These are phyloP conservation scores for Agroathelia rolfsii DNA, from an alignment of 1,284 basidiomycete genomes.

Conservation along the genomic window DNA sequence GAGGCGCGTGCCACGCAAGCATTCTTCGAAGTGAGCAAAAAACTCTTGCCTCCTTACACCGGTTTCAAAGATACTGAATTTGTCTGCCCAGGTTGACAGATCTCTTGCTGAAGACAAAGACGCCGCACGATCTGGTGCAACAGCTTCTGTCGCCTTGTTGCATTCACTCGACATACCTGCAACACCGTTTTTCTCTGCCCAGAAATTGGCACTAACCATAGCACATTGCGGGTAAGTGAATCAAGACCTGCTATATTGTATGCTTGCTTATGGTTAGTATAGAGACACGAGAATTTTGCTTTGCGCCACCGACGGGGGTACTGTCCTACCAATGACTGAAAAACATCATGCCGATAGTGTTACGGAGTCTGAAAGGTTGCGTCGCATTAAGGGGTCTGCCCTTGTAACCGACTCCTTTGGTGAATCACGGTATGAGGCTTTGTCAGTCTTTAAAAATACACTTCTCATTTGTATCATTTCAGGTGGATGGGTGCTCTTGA, in stretches of 20 bases:
- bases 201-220: slow-evolving; percentile 69
- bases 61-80: slow-evolving; percentile 4
- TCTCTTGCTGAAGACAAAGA: slow-evolving; percentile 50
- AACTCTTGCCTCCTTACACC: slow-evolving; percentile 3
- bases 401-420: slow-evolving; percentile 93
- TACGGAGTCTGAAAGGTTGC: slow-evolving; percentile 75
- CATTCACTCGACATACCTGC: slow-evolving; percentile 75
- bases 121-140: slow-evolving; percentile 72
- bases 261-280: slow-evolving; percentile 6
- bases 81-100: slow-evolving; percentile 42
- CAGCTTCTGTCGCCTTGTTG: slow-evolving; percentile 81
- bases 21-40: slow-evolving; percentile 68
- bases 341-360: slow-evolving; percentile 88
- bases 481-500: slow-evolving; percentile 95
- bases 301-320: slow-evolving; percentile 65
- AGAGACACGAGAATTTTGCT: slow-evolving; percentile 88
- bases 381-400: slow-evolving; percentile 84
- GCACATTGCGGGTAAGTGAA: slow-evolving; percentile 79
- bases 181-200: slow-evolving; percentile 69
- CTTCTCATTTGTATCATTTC: slow-evolving; percentile 7
- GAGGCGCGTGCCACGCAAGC: slow-evolving; percentile 79
- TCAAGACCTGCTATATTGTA: slow-evolving; percentile 2
- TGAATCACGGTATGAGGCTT: slow-evolving; percentile 61
- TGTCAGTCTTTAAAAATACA: not conserved
- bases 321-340: slow-evolving; percentile 76